Percentiles rank a stretch among this genome's conserved stretches.
These are phyloP conservation scores for Ophiobolus disseminans DNA, from an alignment of 2,329 filamentous ascomycete species.

Conservation along the genomic window DNA sequence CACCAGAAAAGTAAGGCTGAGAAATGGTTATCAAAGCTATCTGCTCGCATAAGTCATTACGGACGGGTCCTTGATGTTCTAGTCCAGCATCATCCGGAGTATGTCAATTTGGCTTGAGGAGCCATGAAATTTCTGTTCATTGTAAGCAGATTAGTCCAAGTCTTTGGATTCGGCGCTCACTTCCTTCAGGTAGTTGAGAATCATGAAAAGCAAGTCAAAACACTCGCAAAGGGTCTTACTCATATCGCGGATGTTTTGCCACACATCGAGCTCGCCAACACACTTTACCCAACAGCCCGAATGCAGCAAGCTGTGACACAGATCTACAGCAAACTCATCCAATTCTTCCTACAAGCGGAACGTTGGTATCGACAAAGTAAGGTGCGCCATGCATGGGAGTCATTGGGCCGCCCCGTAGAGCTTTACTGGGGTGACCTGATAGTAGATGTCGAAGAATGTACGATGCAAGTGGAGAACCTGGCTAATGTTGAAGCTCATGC, in stretches of 20 bases:
- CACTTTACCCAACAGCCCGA: slow-evolving; percentile 26
- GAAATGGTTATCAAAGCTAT: slow-evolving; percentile 13
- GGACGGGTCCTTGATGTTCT: slow-evolving; percentile 26
- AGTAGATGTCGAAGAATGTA: slow-evolving; percentile 4
- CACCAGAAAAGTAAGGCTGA: slow-evolving; percentile 2
- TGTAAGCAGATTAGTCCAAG: too few species aligned
- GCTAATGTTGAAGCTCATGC: slow-evolving; percentile 2
- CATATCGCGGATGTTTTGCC: slow-evolving; percentile 17
- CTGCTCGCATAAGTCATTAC: slow-evolving; percentile 18
- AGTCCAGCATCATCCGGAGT: slow-evolving; percentile 41
- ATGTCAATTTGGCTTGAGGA: slow-evolving; percentile 38
- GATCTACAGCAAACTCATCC: slow-evolving; percentile 36
- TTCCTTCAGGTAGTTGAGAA: slow-evolving; percentile 10
- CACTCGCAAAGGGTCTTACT: slow-evolving; percentile 9
- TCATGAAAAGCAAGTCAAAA: slow-evolving; percentile 5
- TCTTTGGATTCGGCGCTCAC: too few species aligned
- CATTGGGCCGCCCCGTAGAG: slow-evolving; percentile 19
- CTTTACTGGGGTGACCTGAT: slow-evolving; percentile 26
- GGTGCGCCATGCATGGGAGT: slow-evolving; percentile 15
- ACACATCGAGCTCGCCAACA: slow-evolving; percentile 4
- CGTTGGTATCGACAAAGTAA: slow-evolving; percentile 37
- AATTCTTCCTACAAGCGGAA: slow-evolving; percentile 18
- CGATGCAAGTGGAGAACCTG: slow-evolving; percentile 3
- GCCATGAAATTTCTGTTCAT: slow-evolving; percentile 37
- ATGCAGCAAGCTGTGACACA: slow-evolving; percentile 24